Base-by-base conservation (phyloP, 805 yeast genomes). In the Debaryomyces hansenii region DNA sequence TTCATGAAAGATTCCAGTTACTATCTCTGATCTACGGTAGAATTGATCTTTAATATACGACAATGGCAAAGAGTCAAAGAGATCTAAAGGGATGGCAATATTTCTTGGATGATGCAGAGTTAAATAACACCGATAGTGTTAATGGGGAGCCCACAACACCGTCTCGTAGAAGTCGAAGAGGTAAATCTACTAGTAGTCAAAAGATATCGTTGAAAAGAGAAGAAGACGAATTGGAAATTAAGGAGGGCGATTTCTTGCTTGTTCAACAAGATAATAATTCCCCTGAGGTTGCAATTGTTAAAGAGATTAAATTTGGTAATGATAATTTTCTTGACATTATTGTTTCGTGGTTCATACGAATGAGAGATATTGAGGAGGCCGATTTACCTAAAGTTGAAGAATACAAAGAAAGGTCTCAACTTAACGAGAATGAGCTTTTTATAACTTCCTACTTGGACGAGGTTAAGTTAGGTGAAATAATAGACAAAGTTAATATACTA, bases 231-330 rank as follows among this genome's bases (percentile, higher is more conserved):
- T 49, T 81, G 32, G 75, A 69, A 39, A 53, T 85, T 16, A 67
- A 69, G 20, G 69, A 70, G 8, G 90, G 90, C 3, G 84, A 80
- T 50, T 66, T 78, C 33, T 56, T 84, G 0, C 58, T 81, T 7
- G 66, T 78, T 36, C 63, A 63, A 28, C 56, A 59, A 29, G 64
- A 64, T 4, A 57, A 49, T 0, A 64, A 59, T 1, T 62, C 63
- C 1, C 51, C 58, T 1, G 74, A 68, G 37, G 65, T 80, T 2
- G 83, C 74, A 5, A 52, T 83, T 31, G 67, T 85, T 12, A 73
- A 72, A 41, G 83, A 80, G 37, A 78, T 83, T 11, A 53, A 64
- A 15, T 69, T 77, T 45, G 86, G 84, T 3, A 75, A 74, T 4
- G 70, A 74, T 32, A 68, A 68, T 41, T 74, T 70, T 42, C 63